phyloP scores from a whole-genome alignment of 2,329 filamentous ascomycete species.

The Aureobasidium mangrovei region DNA sequence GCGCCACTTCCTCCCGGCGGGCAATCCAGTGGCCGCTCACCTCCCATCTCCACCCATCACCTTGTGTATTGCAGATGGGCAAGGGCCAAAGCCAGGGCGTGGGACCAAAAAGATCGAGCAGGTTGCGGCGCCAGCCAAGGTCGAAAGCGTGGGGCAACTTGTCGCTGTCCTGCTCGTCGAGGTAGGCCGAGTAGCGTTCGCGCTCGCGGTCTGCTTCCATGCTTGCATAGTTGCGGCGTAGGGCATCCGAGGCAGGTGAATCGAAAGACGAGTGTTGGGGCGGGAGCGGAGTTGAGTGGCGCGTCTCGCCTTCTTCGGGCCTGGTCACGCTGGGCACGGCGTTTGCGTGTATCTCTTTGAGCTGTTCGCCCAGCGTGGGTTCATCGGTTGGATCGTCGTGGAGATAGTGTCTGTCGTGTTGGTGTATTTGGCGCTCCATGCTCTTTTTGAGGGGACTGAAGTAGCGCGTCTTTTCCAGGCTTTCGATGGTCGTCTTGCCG shows the following conservation, averaged over 20 bases:
- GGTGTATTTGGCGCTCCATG: conserved; percentile 54
- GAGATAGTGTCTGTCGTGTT: conserved; percentile 17
- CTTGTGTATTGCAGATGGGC: conserved; percentile 75
- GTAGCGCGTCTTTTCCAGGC: conserved; percentile 90
- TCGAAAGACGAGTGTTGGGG: conserved; percentile 21
- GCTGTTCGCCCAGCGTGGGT: conserved; percentile 53
- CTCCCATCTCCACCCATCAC: conserved; percentile 94
- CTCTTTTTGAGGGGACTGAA: conserved; percentile 67
- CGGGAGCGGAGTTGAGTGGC: conserved; percentile 20
- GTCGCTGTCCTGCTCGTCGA: conserved; percentile 81
- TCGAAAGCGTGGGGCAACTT: conserved; percentile 92
- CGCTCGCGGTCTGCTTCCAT: conserved; percentile 56
- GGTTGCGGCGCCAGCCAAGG: conserved; percentile 71
- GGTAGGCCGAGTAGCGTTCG: conserved; percentile 66
- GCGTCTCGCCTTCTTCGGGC: conserved; percentile 62
- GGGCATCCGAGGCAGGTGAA: conserved; percentile 37
- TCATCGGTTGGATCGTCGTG: conserved; percentile 16
- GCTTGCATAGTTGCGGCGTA: conserved; percentile 41
- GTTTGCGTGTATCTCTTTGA: conserved; percentile 75
- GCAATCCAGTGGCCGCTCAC: conserved; percentile 69
- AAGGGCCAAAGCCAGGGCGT: conserved; percentile 65
- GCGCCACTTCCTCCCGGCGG: conserved; percentile 47
- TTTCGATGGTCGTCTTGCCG: conserved; percentile 92
- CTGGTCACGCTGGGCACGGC: conserved; percentile 70
- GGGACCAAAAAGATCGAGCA: conserved; percentile 73